Evolutionary conservation across 257 asterid species (phyloP), one percentile per base, ranked within the genome.

Genomic region (Craterostigma plantagineum): DNA sequence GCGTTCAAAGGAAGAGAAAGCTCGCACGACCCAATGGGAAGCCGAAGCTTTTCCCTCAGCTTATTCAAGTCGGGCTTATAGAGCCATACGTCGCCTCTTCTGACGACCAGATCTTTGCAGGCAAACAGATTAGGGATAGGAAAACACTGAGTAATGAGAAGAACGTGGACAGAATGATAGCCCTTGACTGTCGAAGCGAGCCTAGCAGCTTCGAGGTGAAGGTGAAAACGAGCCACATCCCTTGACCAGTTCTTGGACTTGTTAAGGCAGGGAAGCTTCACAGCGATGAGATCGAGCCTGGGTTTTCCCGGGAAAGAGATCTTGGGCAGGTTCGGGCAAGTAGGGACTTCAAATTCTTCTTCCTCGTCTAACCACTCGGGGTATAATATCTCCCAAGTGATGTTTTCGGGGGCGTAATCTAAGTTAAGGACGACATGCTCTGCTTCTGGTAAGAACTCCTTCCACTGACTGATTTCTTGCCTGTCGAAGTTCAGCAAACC

Each of bases 301-400:
- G 92, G 92, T 68, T 79, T 87, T 12, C 93, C 85, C 2, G 48
- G 42, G 18, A 60, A 62, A 43, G 44, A 60, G 45, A 69, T 60
- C 49, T 63, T 66, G 9, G 98, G 93, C 41, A 90, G 54, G 44
- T 49, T 46, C n/a, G 83, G 95, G 56, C 95, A 90, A 38, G 63
- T 70, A 48, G 95, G 93, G 62, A 75, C 56, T 61, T 76, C 95
- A 7, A 74, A 72, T 14, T 83, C 95, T 60, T 83, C 91, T 60
- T 90, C 98, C 64, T 90, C 95, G 30, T 90, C 98, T 34, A 90
- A 61, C 95, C 95, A 83, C 66, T 90, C 95, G 0, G 98, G 98
- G 46, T 74, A 90, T 12, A 90, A 35, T 39, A 93, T 59, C 46
- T 90, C 94, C 98, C 98, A 90, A 16, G 92, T 77, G 27, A 75